Percentiles rank a stretch among this genome's conserved stretches.
These are phyloP conservation scores for Clohesyomyces aquaticus DNA, from an alignment of 495 filamentous ascomycete species.

Conservation along the genomic window DNA sequence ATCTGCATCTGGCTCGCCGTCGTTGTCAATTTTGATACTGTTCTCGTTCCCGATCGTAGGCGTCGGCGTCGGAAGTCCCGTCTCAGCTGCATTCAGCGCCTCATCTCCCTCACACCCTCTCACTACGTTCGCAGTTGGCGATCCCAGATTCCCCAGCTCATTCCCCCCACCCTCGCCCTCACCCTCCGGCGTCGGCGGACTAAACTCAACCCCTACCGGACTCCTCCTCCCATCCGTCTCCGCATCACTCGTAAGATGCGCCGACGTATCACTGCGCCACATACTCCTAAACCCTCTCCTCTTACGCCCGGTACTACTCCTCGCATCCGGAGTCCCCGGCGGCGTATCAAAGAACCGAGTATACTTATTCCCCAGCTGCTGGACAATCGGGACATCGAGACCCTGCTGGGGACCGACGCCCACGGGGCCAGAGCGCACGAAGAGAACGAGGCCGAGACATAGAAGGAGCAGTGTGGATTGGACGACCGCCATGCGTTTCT, in stretches of 20 bases:
- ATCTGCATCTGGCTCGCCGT: no score
- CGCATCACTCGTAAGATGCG: constrained; percentile 47
- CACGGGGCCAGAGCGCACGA: constrained; percentile 57
- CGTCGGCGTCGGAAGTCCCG: constrained; percentile 38
- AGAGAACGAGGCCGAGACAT: constrained; percentile 85
- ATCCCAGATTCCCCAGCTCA: no score
- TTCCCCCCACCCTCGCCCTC: background rate
- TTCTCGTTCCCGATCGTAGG: constrained; percentile 11
- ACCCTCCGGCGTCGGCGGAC: constrained; percentile 54
- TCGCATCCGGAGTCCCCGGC: constrained; percentile 53
- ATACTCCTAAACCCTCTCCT: constrained; percentile 33
- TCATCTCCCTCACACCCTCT: no score
- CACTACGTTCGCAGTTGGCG: background rate
- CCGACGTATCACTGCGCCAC: constrained; percentile 38
- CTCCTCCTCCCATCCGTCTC: constrained; percentile 48
- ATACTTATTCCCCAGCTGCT: constrained; percentile 49
- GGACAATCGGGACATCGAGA: constrained; percentile 61
- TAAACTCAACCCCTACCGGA: constrained; percentile 49
- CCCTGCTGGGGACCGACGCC: no score
- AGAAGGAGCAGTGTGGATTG: constrained; percentile 85
- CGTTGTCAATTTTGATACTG: no score
- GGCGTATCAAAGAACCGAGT: constrained; percentile 51
- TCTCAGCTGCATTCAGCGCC: no score
- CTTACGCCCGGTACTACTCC: constrained; percentile 36
- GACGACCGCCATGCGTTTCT: constrained; percentile 90